Conservation (phyloP, 148 eudicot genomes). For the Nepenthes gracilis region DNA sequence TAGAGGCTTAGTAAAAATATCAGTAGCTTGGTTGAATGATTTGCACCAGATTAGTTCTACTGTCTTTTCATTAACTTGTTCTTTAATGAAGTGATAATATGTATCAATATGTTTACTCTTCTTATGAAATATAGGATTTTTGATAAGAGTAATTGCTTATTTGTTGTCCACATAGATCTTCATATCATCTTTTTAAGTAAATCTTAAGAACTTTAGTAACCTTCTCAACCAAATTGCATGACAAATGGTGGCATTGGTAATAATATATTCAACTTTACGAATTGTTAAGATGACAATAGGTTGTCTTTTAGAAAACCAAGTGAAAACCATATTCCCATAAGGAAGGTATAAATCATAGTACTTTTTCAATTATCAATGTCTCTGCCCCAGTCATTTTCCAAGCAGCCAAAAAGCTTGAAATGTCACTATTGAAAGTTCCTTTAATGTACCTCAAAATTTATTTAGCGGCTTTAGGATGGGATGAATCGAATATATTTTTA, state of each 20-base stretch:
- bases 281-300: neutral
- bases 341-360: neutral
- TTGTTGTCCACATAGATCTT: neutral
- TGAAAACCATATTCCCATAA: neutral
- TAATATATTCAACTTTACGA: neutral
- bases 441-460: neutral
- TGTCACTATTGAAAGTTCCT: neutral
- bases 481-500: neutral
- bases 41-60: neutral
- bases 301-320: neutral
- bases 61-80: neutral
- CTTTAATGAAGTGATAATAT: neutral
- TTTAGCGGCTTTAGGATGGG: neutral
- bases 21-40: neutral
- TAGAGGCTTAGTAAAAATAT: neutral
- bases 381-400: neutral
- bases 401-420: neutral
- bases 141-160: neutral
- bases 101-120: conserved; percentile 6
- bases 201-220: neutral
- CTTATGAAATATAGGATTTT: neutral
- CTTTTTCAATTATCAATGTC: neutral
- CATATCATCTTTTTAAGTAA: neutral
- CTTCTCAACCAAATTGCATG: neutral
- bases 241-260: neutral